A percentile compares a stretch with the other conserved stretches of the same genome.
Conservation (phyloP, 306 rosid genomes). For the Malus domestica region DNA sequence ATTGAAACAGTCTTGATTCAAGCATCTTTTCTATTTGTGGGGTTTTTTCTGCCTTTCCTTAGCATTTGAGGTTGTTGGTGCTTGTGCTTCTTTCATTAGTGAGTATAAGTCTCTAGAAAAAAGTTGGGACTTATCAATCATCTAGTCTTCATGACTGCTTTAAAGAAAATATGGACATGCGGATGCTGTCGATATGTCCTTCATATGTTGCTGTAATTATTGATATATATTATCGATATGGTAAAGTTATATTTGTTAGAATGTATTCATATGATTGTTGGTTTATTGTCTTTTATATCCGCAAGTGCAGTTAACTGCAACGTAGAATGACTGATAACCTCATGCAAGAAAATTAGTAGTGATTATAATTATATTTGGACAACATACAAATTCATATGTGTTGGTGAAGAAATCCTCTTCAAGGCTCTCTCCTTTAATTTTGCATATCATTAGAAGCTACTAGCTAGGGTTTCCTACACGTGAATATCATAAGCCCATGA, state of each 20-base stretch:
- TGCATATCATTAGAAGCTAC: background rate
- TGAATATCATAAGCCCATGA: background rate
- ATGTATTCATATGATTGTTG: no score
- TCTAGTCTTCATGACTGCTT: background rate
- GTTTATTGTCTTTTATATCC: no score
- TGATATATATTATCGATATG: background rate
- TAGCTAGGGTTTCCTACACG: background rate
- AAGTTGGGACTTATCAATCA: background rate
- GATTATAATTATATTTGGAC: background rate
- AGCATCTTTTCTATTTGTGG: background rate
- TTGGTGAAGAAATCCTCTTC: background rate
- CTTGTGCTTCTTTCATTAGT: background rate
- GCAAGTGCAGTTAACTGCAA: no score
- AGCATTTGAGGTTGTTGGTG: background rate
- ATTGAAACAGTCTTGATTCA: background rate
- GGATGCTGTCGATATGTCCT: background rate
- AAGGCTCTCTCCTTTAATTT: background rate
- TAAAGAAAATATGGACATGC: background rate
- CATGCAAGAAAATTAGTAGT: background rate
- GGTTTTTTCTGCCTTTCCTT: background rate
- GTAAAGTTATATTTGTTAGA: background rate
- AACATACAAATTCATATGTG: background rate
- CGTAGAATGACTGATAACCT: no score
- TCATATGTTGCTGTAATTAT: no score
- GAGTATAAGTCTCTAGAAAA: background rate